A percentile compares a stretch with the other conserved stretches of the same genome.
phyloP scores from a whole-genome alignment of 257 asterid genomes.

The Penstemon davidsonii region DNA sequence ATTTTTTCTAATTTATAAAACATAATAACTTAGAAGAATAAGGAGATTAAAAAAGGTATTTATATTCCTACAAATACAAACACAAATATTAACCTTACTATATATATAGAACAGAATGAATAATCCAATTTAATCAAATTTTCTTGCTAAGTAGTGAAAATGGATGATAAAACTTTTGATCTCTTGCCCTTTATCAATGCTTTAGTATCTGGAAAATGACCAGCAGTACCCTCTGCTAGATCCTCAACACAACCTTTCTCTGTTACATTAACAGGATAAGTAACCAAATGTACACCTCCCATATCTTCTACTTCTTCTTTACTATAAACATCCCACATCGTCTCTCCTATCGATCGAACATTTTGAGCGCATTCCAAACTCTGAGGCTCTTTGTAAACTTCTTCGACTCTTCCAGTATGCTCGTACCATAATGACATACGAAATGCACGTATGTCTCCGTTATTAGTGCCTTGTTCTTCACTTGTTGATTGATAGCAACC shows the following conservation, averaged over 20 bases:
- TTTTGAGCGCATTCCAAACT: slow-evolving; percentile 55
- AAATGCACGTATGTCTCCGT: slow-evolving; percentile 54
- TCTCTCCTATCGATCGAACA: slow-evolving; percentile 57
- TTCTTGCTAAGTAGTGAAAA: slow-evolving; percentile 60
- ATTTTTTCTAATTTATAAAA: too few relatives aligned
- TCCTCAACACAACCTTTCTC: slow-evolving; percentile 58
- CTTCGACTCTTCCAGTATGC: slow-evolving; percentile 62
- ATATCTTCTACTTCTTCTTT: slow-evolving; percentile 65
- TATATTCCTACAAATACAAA: slow-evolving; percentile 7
- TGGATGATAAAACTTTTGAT: slow-evolving; percentile 59
- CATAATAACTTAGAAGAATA: too few relatives aligned
- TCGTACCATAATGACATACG: slow-evolving; percentile 87
- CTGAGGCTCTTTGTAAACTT: slow-evolving; percentile 54
- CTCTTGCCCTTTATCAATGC: slow-evolving; percentile 61
- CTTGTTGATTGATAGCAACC: slow-evolving; percentile 67
- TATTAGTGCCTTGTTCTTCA: slow-evolving; percentile 32
- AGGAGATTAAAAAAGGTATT: neutral
- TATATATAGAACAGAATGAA: slow-evolving; percentile 9
- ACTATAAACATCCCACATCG: slow-evolving; percentile 71
- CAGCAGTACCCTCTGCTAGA: slow-evolving; percentile 34
- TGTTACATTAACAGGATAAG: slow-evolving; percentile 62
- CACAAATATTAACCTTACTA: slow-evolving; percentile 7
- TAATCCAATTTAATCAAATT: neutral
- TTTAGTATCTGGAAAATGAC: slow-evolving; percentile 69
- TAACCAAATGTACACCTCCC: slow-evolving; percentile 74